Evolutionary conservation across 192 early-diverging fungal genomes (phyloP).

Genomic region (Coemansia sp.): DNA sequence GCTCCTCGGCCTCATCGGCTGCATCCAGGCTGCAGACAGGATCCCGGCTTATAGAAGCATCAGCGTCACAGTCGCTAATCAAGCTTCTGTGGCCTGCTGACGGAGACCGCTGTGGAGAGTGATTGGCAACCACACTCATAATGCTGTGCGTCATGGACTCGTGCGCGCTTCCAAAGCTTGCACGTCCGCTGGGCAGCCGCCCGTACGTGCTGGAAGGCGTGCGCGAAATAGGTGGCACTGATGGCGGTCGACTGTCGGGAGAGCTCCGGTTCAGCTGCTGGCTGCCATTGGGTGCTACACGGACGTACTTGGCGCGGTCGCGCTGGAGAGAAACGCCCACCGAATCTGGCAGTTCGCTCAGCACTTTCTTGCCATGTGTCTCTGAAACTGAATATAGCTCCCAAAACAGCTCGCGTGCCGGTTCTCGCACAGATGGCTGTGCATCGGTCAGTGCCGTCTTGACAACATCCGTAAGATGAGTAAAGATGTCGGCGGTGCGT

Average conservation of each 20-base stretch:
- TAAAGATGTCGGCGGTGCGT: constrained; percentile 23
- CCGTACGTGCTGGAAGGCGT: constrained; percentile 11
- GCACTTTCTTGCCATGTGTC: constrained; percentile 13
- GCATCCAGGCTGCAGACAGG: constrained; percentile 14
- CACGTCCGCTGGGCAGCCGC: constrained; percentile 13
- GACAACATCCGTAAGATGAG: constrained; percentile 8
- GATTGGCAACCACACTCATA: constrained; percentile 26
- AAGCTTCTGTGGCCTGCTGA: not conserved
- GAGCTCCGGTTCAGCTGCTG: not conserved
- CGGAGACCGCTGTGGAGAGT: constrained; percentile 24
- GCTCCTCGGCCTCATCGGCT: constrained; percentile 12
- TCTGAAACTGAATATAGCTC: constrained; percentile 27
- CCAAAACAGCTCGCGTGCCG: constrained; percentile 48
- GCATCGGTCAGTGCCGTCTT: constrained; percentile 33
- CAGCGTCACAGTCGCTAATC: not conserved
- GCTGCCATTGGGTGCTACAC: not conserved
- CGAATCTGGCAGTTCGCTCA: constrained; percentile 19
- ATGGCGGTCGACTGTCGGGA: constrained; percentile 14
- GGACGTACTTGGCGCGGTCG: constrained; percentile 26
- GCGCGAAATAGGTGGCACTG: constrained; percentile 12
- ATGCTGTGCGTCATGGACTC: constrained; percentile 18
- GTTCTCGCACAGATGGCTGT: constrained; percentile 39
- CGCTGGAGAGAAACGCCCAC: constrained; percentile 18
- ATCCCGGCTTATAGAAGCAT: not conserved
- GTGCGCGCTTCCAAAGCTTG: constrained; percentile 22